These are phyloP conservation scores for Cystofilobasidium ferigula DNA, from an alignment of 768 basidiomycete genomes.

Conservation along the genomic window DNA sequence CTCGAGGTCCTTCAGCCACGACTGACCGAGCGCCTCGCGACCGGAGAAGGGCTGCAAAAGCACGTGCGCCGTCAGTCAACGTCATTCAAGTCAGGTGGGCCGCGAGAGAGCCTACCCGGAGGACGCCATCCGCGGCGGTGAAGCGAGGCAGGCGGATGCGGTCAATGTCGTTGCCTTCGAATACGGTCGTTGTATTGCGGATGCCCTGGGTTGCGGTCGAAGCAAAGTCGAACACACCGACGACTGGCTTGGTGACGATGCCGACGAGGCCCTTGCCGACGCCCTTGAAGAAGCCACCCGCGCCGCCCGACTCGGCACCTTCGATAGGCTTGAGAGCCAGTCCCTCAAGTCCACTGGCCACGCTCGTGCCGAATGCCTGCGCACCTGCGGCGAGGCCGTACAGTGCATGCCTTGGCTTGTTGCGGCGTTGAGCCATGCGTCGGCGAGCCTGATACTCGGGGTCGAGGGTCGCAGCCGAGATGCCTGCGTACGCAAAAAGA, in stretches of 20 bases:
- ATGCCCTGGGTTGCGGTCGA: conserved; percentile 94
- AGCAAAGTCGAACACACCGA: conserved; percentile 91
- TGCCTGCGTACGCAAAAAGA: conserved; percentile 44
- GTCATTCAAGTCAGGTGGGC: neutral
- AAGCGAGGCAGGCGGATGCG: conserved; percentile 78
- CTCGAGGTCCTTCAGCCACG: conserved; percentile 91
- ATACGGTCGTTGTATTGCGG: conserved; percentile 95
- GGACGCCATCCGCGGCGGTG: conserved; percentile 72
- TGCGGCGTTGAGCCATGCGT: conserved; percentile 76
- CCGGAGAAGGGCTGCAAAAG: conserved; percentile 63
- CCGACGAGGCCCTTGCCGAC: conserved; percentile 89
- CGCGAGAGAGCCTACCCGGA: conserved; percentile 51
- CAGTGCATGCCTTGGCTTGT: conserved; percentile 93
- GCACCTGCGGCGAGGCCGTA: conserved; percentile 94
- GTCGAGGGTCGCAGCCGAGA: conserved; percentile 94
- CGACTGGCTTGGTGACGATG: conserved; percentile 91
- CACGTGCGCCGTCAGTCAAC: neutral
- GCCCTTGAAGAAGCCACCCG: conserved; percentile 93
- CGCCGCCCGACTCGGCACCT: conserved; percentile 88
- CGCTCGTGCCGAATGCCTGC: conserved; percentile 82
- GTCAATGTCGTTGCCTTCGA: conserved; percentile 81
- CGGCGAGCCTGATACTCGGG: conserved; percentile 85
- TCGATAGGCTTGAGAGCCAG: conserved; percentile 92
- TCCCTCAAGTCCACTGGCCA: conserved; percentile 92
- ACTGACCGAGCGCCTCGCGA: conserved; percentile 85